Evolutionary conservation across 768 basidiomycete species (phyloP), one percentile per base, ranked within the genome.

Genomic region (Amyloporia xantha): DNA sequence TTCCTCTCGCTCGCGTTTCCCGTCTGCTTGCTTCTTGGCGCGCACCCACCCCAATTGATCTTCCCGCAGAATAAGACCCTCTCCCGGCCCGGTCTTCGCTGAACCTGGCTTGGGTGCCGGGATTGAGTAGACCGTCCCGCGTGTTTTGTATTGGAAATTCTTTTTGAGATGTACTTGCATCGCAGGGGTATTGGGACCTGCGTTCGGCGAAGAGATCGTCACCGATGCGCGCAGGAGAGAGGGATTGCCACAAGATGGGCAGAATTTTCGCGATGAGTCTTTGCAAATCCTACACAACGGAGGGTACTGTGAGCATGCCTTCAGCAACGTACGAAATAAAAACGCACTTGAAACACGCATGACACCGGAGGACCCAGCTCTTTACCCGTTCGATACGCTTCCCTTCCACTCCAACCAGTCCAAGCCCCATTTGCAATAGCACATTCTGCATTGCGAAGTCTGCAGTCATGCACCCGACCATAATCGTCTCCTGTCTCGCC

Each of bases 391-490:
- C 78, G 50, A 99, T 95, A 56, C 81, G 75, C 69, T 86, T 94
- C 4, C 96, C 96, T 54, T 93, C 91, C 5, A 88, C 78, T 7
- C 92, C 84, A 10, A 99, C 83, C 24, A 98, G 74, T 52, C 84
- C 87, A 54, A 99, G 68, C 0, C 88, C 88, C 88, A 98, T 93
- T 65, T 96, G 94, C 44, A 99, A 67, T 54, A 95, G 68, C 19
- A 98, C 91, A 60, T 99, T 99, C 68, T 99, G 96, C 84, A 99
- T 96, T 15, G 96, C 96, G 65, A 93, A 98, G 77, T 99, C 96
- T 19, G 90, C 90, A 7, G 96, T 98, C 88, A 98, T 92, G 63
- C 94, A 96, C 15, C 93, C 96, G 4, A 79, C 81, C 45, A 73
- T 74, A 40, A 95, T 72, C 64, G 36, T 71, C 64, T 58, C 58